These are phyloP conservation scores for Tephrocybe sp. DNA, from an alignment of 768 basidiomycete genomes.

Conservation along the genomic window DNA sequence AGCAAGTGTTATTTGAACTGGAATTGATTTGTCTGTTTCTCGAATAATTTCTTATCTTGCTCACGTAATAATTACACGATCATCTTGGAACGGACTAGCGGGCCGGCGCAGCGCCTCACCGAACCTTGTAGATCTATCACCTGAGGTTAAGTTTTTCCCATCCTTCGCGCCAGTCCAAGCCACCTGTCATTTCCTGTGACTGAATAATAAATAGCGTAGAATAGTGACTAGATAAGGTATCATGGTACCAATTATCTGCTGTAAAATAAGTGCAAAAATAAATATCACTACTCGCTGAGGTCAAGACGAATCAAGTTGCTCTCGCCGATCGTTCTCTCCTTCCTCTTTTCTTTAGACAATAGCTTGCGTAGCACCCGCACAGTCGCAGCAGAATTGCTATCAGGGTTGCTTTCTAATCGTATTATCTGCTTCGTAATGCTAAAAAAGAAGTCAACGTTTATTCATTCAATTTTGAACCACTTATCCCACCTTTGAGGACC, in stretches of 20 bases:
- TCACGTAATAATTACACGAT: too few species aligned
- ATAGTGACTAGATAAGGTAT: background rate
- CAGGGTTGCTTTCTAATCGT: conserved; percentile 41
- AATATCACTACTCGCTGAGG: conserved; percentile 18
- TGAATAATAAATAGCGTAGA: too few species aligned
- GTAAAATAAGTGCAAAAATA: background rate
- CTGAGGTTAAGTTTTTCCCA: too few species aligned
- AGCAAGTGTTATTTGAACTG: too few species aligned
- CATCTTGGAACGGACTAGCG: too few species aligned
- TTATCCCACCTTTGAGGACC: conserved; percentile 54
- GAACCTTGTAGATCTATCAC: too few species aligned
- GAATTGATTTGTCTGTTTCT: too few species aligned
- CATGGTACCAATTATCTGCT: background rate
- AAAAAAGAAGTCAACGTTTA: background rate
- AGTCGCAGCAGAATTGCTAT: conserved; percentile 33
- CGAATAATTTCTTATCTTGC: too few species aligned
- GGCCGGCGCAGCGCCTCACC: too few species aligned
- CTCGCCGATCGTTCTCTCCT: conserved; percentile 21
- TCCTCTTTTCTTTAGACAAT: conserved; percentile 34
- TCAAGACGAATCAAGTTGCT: conserved; percentile 13
- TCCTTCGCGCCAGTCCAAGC: too few species aligned
- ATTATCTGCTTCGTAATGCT: conserved; percentile 46
- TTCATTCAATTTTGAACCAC: background rate
- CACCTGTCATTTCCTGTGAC: too few species aligned
- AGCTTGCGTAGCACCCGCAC: conserved; percentile 40